Evolutionary conservation across 768 basidiomycete genomes (phyloP).

Genomic region (Leccinum arenicola): DNA sequence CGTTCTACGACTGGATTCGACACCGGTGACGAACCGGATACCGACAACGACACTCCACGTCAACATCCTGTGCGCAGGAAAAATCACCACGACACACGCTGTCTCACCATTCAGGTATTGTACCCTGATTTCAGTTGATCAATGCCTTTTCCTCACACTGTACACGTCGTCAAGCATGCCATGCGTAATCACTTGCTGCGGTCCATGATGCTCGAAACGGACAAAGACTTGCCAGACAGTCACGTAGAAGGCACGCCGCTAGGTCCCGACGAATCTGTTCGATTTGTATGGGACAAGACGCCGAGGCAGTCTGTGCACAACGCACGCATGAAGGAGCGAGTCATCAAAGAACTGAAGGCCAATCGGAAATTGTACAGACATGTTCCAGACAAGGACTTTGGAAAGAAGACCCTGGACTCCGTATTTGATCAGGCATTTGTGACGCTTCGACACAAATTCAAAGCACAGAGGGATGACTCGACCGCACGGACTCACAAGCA

Average conservation of each 20-base stretch:
- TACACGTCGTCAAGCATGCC: constrained; percentile 48
- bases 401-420: constrained; percentile 54
- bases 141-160: constrained; percentile 2
- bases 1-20: constrained; percentile 32
- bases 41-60: constrained; percentile 34
- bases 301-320: constrained; percentile 74
- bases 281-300: constrained; percentile 81
- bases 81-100: constrained; percentile 63
- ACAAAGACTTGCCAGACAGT: constrained; percentile 59
- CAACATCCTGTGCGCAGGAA: constrained; percentile 41
- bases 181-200: constrained; percentile 65
- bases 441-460: constrained; percentile 67
- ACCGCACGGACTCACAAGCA: constrained; percentile 44
- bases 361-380: constrained; percentile 57
- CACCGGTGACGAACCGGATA: constrained; percentile 37
- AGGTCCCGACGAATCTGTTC: constrained; percentile 51
- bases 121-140: not conserved
- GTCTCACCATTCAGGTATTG: constrained; percentile 65
- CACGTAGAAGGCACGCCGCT: constrained; percentile 53
- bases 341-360: constrained; percentile 57
- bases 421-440: constrained; percentile 71
- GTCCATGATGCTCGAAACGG: constrained; percentile 54
- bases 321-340: constrained; percentile 61
- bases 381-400: constrained; percentile 64
- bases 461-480: constrained; percentile 50